Conservation (phyloP, 2,329 filamentous ascomycete genomes). For the Paracamarosporium sp. region DNA sequence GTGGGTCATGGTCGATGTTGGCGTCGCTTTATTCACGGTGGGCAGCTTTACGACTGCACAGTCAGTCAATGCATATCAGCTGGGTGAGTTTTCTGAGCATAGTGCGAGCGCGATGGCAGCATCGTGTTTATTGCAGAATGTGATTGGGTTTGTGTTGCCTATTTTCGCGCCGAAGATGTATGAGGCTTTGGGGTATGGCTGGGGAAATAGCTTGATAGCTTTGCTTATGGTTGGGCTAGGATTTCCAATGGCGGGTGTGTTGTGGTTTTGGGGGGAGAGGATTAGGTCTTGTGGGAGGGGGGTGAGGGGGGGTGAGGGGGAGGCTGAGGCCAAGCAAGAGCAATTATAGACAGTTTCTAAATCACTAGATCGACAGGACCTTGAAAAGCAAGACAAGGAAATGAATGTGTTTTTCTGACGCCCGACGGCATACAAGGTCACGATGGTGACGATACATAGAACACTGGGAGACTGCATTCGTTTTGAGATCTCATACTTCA, state of each 20-base stretch:
- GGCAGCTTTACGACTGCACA: constrained; percentile 6
- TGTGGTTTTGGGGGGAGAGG: neutral
- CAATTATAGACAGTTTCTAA: no score
- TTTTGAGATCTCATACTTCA: no score
- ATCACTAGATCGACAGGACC: no score
- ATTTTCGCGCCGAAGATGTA: constrained; percentile 46
- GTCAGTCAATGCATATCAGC: constrained; percentile 63
- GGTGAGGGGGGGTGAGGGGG: neutral
- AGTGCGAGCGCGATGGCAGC: constrained; percentile 5
- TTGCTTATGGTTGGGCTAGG: neutral
- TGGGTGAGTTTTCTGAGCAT: constrained; percentile 31
- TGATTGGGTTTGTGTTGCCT: constrained; percentile 38
- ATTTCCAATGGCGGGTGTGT: neutral
- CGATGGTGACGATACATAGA: no score
- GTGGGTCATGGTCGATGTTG: constrained; percentile 62
- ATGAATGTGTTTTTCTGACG: no score
- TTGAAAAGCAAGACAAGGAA: no score
- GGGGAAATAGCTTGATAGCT: constrained; percentile 32
- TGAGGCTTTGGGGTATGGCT: constrained; percentile 41
- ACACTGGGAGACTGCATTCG: no score
- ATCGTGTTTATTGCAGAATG: constrained; percentile 18
- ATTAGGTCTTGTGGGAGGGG: neutral
- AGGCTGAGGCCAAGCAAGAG: neutral
- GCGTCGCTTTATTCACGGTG: constrained; percentile 50
- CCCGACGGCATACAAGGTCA: no score